Percentiles rank a stretch among this genome's conserved stretches.
These are phyloP conservation scores for Conoideocrella luteorostrata DNA, from an alignment of 2,329 filamentous ascomycete genomes.

Conservation along the genomic window DNA sequence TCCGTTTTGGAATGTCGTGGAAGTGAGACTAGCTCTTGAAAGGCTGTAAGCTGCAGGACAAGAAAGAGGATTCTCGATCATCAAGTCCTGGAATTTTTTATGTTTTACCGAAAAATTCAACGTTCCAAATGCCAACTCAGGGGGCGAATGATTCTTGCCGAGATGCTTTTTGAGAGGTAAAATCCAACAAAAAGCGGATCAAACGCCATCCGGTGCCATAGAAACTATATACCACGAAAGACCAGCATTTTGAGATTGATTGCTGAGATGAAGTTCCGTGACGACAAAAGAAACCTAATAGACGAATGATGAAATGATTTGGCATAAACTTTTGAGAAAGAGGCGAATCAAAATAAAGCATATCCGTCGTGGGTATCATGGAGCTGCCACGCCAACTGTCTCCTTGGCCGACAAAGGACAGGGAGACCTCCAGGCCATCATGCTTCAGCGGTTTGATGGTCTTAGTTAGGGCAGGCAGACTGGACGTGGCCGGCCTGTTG, in stretches of 20 bases:
- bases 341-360: slow-evolving; percentile 17
- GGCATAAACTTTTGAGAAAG: slow-evolving; percentile 20
- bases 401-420: slow-evolving; percentile 16
- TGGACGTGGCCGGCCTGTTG: slow-evolving; percentile 82
- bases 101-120: slow-evolving; percentile 1
- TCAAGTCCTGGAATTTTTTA: no score
- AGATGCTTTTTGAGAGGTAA: not conserved
- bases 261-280: slow-evolving; percentile 1
- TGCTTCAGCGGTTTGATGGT: not conserved
- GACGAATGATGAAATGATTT: slow-evolving; percentile 7
- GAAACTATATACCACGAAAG: slow-evolving; percentile 3
- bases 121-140: slow-evolving; percentile 1
- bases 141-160: no score
- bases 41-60: no score
- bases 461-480: slow-evolving; percentile 76
- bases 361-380: slow-evolving; percentile 36
- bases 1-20: no score
- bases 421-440: slow-evolving; percentile 17
- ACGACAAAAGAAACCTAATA: slow-evolving; percentile 2
- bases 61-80: no score
- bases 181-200: not conserved
- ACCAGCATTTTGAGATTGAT: slow-evolving; percentile 2
- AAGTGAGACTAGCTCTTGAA: no score
- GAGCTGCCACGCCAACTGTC: slow-evolving; percentile 34
- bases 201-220: not conserved